Evolutionary conservation across 2,329 filamentous ascomycete genomes (phyloP).

Genomic region (Ascochyta fabae): DNA sequence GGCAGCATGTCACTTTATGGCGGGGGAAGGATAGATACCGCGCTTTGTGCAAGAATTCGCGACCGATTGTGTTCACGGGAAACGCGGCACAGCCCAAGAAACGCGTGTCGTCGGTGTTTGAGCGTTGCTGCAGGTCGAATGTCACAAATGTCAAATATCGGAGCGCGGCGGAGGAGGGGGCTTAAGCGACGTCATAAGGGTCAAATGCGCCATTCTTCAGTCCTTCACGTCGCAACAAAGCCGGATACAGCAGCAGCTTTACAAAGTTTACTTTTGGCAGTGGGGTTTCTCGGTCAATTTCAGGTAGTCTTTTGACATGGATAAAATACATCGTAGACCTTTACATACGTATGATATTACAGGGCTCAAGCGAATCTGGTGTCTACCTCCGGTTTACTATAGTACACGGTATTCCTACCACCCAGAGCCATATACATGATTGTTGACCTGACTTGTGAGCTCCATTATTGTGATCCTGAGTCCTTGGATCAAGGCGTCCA

Average conservation of each 20-base stretch:
- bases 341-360: too few relatives aligned
- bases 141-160: conserved; percentile 28
- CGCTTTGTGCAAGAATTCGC: conserved; percentile 9
- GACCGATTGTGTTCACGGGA: conserved; percentile 9
- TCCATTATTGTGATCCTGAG: too few relatives aligned
- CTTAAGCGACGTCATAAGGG: conserved; percentile 12
- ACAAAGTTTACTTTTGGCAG: too few relatives aligned
- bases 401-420: too few relatives aligned
- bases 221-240: too few relatives aligned
- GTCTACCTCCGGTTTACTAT: too few relatives aligned
- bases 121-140: conserved; percentile 25
- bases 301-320: too few relatives aligned
- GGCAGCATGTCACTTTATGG: conserved; percentile 30
- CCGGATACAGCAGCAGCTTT: too few relatives aligned
- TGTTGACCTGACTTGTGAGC: background rate
- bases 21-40: background rate
- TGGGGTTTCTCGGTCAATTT: too few relatives aligned
- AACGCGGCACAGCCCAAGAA: conserved; percentile 36
- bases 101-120: conserved; percentile 40
- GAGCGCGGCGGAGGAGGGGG: conserved; percentile 25
- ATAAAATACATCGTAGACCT: too few relatives aligned
- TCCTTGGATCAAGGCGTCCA: background rate
- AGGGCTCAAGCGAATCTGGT: too few relatives aligned
- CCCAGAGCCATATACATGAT: background rate
- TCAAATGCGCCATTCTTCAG: background rate